Percentiles rank a stretch among this genome's conserved stretches.
Conservation (phyloP, 441 rosid genomes). For the Populus hybrid region DNA sequence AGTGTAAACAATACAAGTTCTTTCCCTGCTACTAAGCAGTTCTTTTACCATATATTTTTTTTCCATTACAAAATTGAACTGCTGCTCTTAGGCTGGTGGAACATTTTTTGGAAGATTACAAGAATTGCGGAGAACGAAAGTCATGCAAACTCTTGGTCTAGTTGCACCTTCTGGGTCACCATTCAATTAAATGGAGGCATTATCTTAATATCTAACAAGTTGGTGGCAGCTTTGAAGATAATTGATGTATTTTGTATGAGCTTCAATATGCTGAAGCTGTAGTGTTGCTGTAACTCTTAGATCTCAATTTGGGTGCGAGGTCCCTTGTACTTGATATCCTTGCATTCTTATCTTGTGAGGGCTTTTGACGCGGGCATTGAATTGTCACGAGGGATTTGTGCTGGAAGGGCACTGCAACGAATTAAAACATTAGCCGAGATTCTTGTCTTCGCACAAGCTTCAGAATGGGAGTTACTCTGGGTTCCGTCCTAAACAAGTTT, state of each 20-base stretch:
- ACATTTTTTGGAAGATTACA: conserved; percentile 25
- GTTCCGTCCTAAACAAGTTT: not conserved
- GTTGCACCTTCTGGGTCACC: conserved; percentile 66
- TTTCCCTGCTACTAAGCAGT: conserved; percentile 9
- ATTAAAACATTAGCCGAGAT: not conserved
- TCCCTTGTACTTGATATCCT: not conserved
- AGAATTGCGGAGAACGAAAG: conserved; percentile 45
- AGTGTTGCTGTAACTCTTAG: not conserved
- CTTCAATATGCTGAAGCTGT: not conserved
- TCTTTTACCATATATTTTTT: not conserved
- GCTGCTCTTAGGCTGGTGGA: conserved; percentile 22
- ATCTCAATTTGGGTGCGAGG: not conserved
- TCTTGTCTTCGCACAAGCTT: not conserved
- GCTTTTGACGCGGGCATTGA: not conserved
- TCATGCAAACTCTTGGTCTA: conserved; percentile 61
- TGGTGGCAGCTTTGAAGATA: not conserved
- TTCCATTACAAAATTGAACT: not conserved
- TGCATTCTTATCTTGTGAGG: not conserved
- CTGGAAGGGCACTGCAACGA: not conserved
- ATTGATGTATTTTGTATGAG: not conserved
- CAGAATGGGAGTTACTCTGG: not conserved
- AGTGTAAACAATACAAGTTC: conserved; percentile 5
- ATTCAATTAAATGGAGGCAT: conserved; percentile 24
- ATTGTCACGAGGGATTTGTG: not conserved
- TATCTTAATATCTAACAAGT: not conserved